Base-by-base conservation (phyloP, 2,329 filamentous ascomycete species). In the Truncatella angustata region DNA sequence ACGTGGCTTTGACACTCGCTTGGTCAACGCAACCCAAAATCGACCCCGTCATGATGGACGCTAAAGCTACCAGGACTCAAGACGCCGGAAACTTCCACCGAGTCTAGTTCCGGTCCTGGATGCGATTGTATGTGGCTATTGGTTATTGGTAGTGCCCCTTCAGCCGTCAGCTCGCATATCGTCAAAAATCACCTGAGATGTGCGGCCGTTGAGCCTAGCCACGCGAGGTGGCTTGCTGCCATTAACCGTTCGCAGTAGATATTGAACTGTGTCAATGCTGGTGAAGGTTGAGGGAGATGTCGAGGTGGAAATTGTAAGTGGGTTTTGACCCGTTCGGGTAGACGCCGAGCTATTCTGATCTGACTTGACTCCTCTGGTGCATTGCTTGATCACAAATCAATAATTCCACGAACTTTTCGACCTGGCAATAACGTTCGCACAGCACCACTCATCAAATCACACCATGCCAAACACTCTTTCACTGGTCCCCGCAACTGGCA, bases 321-420 rank as follows among this genome's bases (percentile, higher is more conserved):
- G 32, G 32, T 12, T 35, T 12, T 16, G 14, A 21, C 18, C 24
- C 37, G 37, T 44, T 44, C 24, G 21, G 40, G 40, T 20, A 14
- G 21, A 12, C 24, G 40, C 40, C 40, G 40, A 44, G 40, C 40
- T 44, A 44, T 14, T 24, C 16, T 44, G n/a, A 24, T n/a, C 40
- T n/a, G 40, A n/a, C 23, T 44, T 24, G 23, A 44, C 24, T 20
- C 40, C 40, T 44, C 11, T 30, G 40, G 40, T 44, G 40, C 40
- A 44, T 44, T 26, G 40, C 40, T 44, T 44, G 40, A 44, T 44
- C 40, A 44, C 40, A 44, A 44, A 44, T 44, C 40, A 44, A n/a
- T 26, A 44, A 44, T 44, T 44, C 40, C 7, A 7, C 14, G 28
- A 14, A 32, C 28, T 32, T 43, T 14, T 26, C 23, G 9, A 44